These are phyloP conservation scores for Boletus rubropictus DNA, from an alignment of 768 basidiomycete species.

Conservation along the genomic window DNA sequence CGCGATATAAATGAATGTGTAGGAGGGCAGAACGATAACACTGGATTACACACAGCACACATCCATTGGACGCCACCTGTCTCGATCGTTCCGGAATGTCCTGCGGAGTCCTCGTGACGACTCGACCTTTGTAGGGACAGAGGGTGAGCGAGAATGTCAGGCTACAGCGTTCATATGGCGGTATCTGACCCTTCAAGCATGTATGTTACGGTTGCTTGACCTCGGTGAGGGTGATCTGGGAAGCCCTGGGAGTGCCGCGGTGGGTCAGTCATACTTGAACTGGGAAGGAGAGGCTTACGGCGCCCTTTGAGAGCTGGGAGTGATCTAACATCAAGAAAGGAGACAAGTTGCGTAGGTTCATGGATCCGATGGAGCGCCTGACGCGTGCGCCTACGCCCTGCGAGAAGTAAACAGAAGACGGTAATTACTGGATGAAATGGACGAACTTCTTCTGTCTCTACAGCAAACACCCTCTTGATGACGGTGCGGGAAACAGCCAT, in stretches of 20 bases:
- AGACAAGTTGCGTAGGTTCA: constrained; percentile 68
- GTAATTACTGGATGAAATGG: neutral
- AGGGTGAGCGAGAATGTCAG: neutral
- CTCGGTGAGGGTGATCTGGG: constrained; percentile 90
- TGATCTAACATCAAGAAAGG: constrained; percentile 92
- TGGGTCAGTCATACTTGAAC: neutral
- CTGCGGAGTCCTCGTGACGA: constrained; percentile 88
- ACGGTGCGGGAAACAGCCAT: constrained; percentile 57
- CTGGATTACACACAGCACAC: constrained; percentile 55
- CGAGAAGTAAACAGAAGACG: neutral
- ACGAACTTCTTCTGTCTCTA: constrained; percentile 65
- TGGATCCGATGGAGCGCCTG: constrained; percentile 78
- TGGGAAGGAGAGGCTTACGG: constrained; percentile 40
- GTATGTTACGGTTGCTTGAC: constrained; percentile 85
- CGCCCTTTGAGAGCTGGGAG: constrained; percentile 64
- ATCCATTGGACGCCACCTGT: constrained; percentile 95
- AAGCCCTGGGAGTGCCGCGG: constrained; percentile 57
- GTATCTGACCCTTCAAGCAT: constrained; percentile 68
- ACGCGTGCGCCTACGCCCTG: constrained; percentile 81
- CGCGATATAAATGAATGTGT: neutral
- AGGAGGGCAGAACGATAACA: neutral
- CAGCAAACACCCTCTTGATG: constrained; percentile 68
- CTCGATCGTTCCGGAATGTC: constrained; percentile 70
- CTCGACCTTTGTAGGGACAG: constrained; percentile 43
- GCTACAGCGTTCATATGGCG: neutral